phyloP scores from a whole-genome alignment of 805 yeast genomes.

The Starmerella sirachaensis region DNA sequence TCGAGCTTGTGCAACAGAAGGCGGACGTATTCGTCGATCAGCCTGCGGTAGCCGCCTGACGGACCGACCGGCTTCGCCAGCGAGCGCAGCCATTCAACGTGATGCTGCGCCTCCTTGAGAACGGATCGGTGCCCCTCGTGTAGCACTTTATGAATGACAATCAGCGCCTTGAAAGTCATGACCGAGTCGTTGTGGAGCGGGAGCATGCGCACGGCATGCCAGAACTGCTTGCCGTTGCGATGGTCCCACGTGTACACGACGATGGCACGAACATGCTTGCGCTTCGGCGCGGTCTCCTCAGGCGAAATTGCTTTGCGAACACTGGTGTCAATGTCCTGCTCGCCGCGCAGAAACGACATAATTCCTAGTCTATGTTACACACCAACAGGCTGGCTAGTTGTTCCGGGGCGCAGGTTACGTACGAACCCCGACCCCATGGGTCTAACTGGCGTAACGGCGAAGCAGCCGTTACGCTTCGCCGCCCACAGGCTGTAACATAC shows the following conservation, averaged over 20 bases:
- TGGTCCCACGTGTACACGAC: conserved; percentile 96
- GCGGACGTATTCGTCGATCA: conserved; percentile 65
- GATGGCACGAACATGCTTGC: conserved; percentile 92
- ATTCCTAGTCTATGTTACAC: too few species aligned
- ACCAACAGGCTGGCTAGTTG: too few species aligned
- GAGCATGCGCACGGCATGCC: conserved; percentile 67
- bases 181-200: conserved; percentile 76
- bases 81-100: conserved; percentile 65
- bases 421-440: too few species aligned
- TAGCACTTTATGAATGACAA: conserved; percentile 78
- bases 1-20: conserved; percentile 60
- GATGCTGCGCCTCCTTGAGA: conserved; percentile 65
- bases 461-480: too few species aligned
- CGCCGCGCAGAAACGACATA: conserved; percentile 27
- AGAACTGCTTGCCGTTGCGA: conserved; percentile 67
- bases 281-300: conserved; percentile 86
- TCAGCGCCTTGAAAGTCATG: conserved; percentile 74
- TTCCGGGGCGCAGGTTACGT: too few species aligned
- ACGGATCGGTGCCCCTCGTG: conserved; percentile 95
- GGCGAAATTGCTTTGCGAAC: conserved; percentile 73
- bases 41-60: conserved; percentile 42
- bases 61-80: conserved; percentile 37
- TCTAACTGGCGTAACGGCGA: too few species aligned
- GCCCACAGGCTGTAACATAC: too few species aligned
- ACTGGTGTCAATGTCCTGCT: conserved; percentile 33